Evolutionary conservation across 305 asterid genomes (phyloP).

Genomic region (Fraxinus latifolia): DNA sequence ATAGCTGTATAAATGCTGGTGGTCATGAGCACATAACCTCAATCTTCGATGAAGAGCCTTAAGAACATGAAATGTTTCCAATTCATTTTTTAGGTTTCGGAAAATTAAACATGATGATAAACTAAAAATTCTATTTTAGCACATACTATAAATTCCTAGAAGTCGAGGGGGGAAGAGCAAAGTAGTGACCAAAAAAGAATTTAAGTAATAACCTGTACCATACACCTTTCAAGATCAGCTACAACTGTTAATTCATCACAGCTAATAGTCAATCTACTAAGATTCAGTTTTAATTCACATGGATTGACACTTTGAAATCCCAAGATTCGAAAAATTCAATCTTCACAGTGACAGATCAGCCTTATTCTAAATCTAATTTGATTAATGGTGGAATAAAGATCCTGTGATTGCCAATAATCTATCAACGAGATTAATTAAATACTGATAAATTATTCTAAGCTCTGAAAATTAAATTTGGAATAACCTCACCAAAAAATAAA

Average conservation of each 20-base stretch:
- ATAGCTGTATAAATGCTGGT: neutral
- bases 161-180: neutral
- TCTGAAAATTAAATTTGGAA: neutral
- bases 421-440: constrained; percentile 10
- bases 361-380: neutral
- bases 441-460: constrained; percentile 6
- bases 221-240: neutral
- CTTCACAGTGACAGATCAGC: neutral
- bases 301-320: constrained; percentile 4
- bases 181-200: neutral
- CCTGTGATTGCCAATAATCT: constrained; percentile 9
- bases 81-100: neutral
- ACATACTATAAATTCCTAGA: constrained; percentile 13
- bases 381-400: constrained; percentile 11
- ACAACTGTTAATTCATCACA: neutral
- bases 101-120: constrained; percentile 4
- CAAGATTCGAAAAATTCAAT: neutral
- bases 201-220: neutral
- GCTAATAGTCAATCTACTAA: constrained; percentile 12
- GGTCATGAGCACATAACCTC: constrained; percentile 4
- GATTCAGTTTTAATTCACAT: constrained; percentile 10
- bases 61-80: constrained; percentile 13
- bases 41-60: constrained; percentile 4
- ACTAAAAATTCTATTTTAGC: neutral
- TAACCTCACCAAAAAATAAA: neutral